These are phyloP conservation scores for Aureobasidium leucospermi DNA, from an alignment of 2,329 filamentous ascomycete genomes.

Conservation along the genomic window DNA sequence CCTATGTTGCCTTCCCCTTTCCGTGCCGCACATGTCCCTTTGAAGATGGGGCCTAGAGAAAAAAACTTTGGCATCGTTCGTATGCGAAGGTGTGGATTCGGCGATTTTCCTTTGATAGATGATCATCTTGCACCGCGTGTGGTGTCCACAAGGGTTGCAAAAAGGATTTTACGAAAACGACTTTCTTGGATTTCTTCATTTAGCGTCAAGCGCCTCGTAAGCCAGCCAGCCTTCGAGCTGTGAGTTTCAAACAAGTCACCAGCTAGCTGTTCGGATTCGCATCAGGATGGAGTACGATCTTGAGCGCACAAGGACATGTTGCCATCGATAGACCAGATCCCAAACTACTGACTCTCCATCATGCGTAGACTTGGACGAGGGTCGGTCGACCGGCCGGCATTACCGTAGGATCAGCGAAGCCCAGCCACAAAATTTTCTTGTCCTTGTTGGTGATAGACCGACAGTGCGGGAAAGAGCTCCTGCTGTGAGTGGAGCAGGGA, in stretches of 20 bases:
- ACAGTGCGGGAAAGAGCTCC: neutral
- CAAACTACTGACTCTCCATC: neutral
- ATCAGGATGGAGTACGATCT: neutral
- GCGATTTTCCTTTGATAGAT: neutral
- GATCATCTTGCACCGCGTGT: neutral
- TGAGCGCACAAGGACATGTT: neutral
- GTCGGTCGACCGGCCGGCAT: neutral
- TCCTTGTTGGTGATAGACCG: too few relatives aligned
- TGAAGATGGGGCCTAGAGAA: neutral
- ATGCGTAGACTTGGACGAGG: neutral
- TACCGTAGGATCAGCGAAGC: neutral
- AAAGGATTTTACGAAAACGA: slow-evolving; percentile 2
- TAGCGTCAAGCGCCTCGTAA: slow-evolving; percentile 5
- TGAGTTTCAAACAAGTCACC: neutral
- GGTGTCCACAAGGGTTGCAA: neutral
- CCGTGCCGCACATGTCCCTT: neutral
- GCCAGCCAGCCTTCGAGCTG: neutral
- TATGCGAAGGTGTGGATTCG: neutral
- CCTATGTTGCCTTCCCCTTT: neutral
- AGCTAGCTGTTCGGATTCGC: neutral
- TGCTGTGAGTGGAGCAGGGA: neutral
- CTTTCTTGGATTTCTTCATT: neutral
- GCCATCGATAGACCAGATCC: neutral
- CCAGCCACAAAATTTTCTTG: neutral
- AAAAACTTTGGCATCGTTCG: slow-evolving; percentile 5